These are phyloP conservation scores for Patellifolia procumbens DNA, from an alignment of 179 eudicot species.

Conservation along the genomic window DNA sequence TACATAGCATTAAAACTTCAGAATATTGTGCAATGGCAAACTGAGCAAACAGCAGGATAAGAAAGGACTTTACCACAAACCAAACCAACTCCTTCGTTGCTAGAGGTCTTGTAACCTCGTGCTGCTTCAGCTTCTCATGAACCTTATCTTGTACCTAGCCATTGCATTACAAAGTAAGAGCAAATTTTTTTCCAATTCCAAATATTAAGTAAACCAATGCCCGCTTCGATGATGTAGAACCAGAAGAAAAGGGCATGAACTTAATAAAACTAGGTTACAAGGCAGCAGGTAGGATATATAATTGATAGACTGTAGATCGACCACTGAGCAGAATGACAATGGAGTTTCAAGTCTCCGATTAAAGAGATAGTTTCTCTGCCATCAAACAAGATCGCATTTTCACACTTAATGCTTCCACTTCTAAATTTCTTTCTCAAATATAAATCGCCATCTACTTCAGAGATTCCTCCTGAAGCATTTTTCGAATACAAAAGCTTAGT, in stretches of 20 bases:
- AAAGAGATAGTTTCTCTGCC: not conserved
- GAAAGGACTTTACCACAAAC: constrained; percentile 64
- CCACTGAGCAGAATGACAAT: not conserved
- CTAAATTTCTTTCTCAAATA: not conserved
- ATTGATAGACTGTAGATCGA: not conserved
- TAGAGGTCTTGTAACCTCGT: constrained; percentile 60
- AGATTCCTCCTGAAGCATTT: no score
- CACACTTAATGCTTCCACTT: not conserved
- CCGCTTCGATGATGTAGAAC: not conserved
- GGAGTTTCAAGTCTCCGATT: not conserved
- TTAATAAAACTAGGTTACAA: not conserved
- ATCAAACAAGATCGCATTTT: not conserved
- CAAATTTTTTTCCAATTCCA: no score
- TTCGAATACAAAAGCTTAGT: no score
- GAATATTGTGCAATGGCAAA: not conserved
- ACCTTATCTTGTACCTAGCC: constrained; percentile 67
- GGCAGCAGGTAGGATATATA: not conserved
- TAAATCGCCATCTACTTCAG: no score
- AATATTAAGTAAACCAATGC: not conserved
- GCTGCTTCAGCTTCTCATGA: constrained; percentile 62
- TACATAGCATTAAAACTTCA: not conserved
- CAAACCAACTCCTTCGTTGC: constrained; percentile 90
- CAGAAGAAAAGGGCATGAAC: not conserved
- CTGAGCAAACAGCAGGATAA: constrained; percentile 7
- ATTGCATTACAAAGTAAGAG: constrained; percentile 13